Evolutionary conservation across 164 flowering plant species (phyloP), one percentile per base, ranked within the genome.

Genomic region (Magnolia kwangsiensis): DNA sequence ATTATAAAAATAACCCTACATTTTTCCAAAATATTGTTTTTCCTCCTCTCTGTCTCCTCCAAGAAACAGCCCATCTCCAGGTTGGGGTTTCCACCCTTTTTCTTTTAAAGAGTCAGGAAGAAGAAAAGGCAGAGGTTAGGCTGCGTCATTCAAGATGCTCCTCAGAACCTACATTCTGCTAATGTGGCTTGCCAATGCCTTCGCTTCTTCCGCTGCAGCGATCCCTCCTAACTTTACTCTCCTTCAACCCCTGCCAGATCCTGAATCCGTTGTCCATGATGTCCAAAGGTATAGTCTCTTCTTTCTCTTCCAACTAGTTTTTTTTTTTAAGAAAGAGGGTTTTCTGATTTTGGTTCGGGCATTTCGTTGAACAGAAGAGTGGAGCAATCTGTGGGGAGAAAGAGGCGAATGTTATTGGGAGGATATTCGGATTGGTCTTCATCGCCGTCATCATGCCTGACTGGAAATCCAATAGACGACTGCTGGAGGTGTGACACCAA

Each of bases 401-500:
- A 59, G 80, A 72, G 91, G 51, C 72, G 77, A 73, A 59, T 80
- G 63, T 76, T 86, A 61, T 21, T 23, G 50, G 80, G 80, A 6
- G 3, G 63, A 27, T 74, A 73, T 14, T 72, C 49, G 58, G 78
- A 75, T 49, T 84, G 71, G 67, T 50, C 82, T 1, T 69, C 74
- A 4, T 51, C 72, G n/a, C 18, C 63, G 7, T 4, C 59, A 11
- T 67, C 86, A 0, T 91, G 95, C 74, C 75, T 77, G 27, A 87
- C 90, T 50, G 94, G 91, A 0, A 93, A 91, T 82, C 96, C 96
- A 29, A 88, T 90, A 18, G 96, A 93, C 79, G 93, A 90, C 73
- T 93, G 97, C 82, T 93, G 97, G 97, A 76, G 88, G 16, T 90
- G 97, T 78, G 90, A 88, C 83, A 83, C 91, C 3, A 82, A 89